Base-by-base conservation (phyloP, 441 rosid genomes). In the Breynia disticha region DNA sequence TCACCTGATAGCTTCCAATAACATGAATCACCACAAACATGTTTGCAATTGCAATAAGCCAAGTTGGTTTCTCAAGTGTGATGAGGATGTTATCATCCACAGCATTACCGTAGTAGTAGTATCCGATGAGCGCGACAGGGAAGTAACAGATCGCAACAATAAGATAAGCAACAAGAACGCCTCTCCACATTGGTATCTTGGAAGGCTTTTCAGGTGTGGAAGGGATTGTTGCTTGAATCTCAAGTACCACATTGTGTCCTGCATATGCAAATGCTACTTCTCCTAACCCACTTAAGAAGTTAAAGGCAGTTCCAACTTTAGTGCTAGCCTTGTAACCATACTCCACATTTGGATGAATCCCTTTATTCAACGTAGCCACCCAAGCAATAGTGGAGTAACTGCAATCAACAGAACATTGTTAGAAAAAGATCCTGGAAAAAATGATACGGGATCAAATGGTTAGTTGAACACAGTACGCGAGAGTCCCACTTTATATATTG, bases 211-310 rank as follows among this genome's bases (percentile, higher is more conserved):
- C 91, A 0, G 90, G 90, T 8, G 87, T 80, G 1, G 97, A 89
- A 59, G 90, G 94, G 12, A 89, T 81, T 2, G 97, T 90, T 28
- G 95, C 95, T 53, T 86, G 97, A 59, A 90, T 86, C 75, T 90
- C 97, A 57, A 86, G 39, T 11, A 82, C 95, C 37, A 90, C 89
- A 46, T 78, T 86, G 66, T 90, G 95, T 6, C 94, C 94, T 0
- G 97, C 97, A 47, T 77, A 89, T 0, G 95, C 85, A 59, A 89
- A 89, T 43, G 86, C 88, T 21, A 86, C 76, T 12, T 80, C 95
- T 6, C 90, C 97, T 57, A 89, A 50, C 12, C 74, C 90, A 15
- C 75, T 77, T 19, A 89, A 69, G 78, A 84, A 84, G 58, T 76
- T 62, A 49, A 86, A 80, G 13, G 79, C 20, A 37, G 16, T 32